Evolutionary conservation across 441 rosid species (phyloP).

Genomic region (Aquilaria agallochum): DNA sequence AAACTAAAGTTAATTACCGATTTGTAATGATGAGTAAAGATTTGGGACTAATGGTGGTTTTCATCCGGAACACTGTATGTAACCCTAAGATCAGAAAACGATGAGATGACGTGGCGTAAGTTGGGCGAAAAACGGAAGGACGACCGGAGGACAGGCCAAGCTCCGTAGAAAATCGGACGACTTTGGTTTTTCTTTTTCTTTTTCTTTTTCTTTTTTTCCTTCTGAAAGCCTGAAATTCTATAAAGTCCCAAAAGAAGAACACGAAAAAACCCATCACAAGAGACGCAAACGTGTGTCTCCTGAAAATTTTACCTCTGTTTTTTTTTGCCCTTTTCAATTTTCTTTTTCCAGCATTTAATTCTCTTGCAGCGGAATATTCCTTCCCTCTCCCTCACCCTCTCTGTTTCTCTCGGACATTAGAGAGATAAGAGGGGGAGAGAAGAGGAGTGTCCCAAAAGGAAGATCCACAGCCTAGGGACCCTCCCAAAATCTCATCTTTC

Average conservation of each 20-base stretch:
- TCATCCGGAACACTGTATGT: no score
- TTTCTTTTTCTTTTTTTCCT: no score
- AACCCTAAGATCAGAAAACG: no score
- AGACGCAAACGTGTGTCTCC: neutral
- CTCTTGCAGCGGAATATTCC: constrained; percentile 28
- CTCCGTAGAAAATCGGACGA: no score
- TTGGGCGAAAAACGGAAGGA: no score
- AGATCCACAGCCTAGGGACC: constrained; percentile 1
- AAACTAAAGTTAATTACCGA: no score
- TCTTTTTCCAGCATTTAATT: constrained; percentile 4
- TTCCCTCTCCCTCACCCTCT: constrained; percentile 16
- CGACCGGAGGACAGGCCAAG: no score
- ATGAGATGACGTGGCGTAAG: no score
- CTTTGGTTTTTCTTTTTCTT: no score
- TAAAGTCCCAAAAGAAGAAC: neutral
- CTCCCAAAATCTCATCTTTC: neutral
- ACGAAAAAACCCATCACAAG: neutral
- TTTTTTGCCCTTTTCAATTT: neutral
- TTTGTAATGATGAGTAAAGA: no score
- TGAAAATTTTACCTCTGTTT: constrained; percentile 1
- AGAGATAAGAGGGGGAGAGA: constrained; percentile 6
- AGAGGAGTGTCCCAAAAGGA: constrained; percentile 36
- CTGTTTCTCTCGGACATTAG: constrained; percentile 4
- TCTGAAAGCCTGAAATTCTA: no score
- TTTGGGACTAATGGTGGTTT: no score